phyloP scores from a whole-genome alignment of 345 rosid species.

The Gynandropsis gynandra region DNA sequence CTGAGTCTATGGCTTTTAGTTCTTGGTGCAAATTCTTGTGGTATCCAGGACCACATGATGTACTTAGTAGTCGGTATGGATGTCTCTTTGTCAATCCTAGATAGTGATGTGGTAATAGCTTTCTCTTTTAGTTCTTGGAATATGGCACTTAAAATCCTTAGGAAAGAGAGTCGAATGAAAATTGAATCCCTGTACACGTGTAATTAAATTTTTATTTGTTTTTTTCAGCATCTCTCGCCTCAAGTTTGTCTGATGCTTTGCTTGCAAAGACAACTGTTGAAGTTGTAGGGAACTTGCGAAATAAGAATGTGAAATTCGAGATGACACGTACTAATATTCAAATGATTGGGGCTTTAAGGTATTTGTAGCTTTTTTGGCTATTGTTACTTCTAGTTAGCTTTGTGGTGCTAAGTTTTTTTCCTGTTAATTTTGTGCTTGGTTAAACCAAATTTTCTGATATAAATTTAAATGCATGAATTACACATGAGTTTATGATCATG shows the following conservation, averaged over 20 bases:
- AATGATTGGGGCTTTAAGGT: slow-evolving; percentile 98
- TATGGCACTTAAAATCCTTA: too few relatives aligned
- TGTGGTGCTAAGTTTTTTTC: slow-evolving; percentile 3
- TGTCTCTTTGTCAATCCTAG: background rate
- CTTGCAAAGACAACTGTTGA: slow-evolving; percentile 72
- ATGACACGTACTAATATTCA: slow-evolving; percentile 94
- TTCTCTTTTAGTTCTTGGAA: too few relatives aligned
- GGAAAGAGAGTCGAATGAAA: too few relatives aligned
- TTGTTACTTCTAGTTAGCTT: background rate
- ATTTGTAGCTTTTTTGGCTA: slow-evolving; percentile 14
- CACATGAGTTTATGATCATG: too few relatives aligned
- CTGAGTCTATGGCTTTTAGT: background rate
- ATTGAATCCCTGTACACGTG: too few relatives aligned
- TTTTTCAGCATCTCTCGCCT: slow-evolving; percentile 84
- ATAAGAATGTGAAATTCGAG: slow-evolving; percentile 66
- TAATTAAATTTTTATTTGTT: slow-evolving; percentile 24
- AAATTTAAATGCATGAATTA: background rate
- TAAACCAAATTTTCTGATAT: background rate
- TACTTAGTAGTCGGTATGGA: background rate
- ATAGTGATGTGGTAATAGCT: background rate
- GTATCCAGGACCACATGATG: slow-evolving; percentile 7
- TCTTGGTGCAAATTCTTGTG: slow-evolving; percentile 17
- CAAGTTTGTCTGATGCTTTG: slow-evolving; percentile 93
- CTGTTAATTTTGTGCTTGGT: background rate
- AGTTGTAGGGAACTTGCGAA: slow-evolving; percentile 62